A percentile compares a stretch with the other conserved stretches of the same genome.
These are phyloP conservation scores for Cardiospermum halicacabum DNA, from an alignment of 345 rosid genomes.

Conservation along the genomic window DNA sequence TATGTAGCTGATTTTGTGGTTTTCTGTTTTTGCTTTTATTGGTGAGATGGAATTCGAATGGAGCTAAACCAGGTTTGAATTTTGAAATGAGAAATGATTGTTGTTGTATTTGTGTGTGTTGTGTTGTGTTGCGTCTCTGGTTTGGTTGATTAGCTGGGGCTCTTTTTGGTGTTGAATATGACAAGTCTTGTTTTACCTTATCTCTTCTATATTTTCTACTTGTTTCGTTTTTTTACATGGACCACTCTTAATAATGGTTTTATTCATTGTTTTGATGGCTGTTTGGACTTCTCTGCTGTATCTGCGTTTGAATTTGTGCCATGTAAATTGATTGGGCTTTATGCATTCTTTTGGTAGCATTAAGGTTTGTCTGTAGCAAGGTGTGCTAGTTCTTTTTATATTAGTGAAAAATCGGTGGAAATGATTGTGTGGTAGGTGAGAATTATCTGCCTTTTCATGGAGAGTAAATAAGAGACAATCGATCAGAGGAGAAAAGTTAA, in stretches of 20 bases:
- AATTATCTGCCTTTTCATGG: neutral
- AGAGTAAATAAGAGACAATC: neutral
- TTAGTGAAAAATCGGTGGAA: neutral
- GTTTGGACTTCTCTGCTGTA: neutral
- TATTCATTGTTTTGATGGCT: neutral
- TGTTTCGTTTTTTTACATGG: slow-evolving; percentile 14
- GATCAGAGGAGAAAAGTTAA: neutral
- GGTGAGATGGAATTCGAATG: slow-evolving; percentile 10
- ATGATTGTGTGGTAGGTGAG: neutral
- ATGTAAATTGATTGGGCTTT: neutral
- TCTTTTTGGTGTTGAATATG: slow-evolving; percentile 12
- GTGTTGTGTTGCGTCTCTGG: slow-evolving; percentile 7
- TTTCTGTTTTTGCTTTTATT: neutral
- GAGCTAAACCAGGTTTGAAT: slow-evolving; percentile 10
- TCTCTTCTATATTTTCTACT: slow-evolving; percentile 14
- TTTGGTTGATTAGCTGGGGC: no score
- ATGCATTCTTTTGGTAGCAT: neutral
- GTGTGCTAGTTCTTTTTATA: neutral
- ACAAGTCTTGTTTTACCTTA: slow-evolving; percentile 12
- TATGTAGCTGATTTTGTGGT: neutral
- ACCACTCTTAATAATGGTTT: slow-evolving; percentile 13
- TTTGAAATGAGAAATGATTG: slow-evolving; percentile 10
- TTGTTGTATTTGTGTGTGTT: no score
- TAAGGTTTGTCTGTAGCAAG: neutral
- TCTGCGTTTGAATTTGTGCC: neutral